phyloP scores from a whole-genome alignment of 495 filamentous ascomycete species.

The Copromyces sp. region DNA sequence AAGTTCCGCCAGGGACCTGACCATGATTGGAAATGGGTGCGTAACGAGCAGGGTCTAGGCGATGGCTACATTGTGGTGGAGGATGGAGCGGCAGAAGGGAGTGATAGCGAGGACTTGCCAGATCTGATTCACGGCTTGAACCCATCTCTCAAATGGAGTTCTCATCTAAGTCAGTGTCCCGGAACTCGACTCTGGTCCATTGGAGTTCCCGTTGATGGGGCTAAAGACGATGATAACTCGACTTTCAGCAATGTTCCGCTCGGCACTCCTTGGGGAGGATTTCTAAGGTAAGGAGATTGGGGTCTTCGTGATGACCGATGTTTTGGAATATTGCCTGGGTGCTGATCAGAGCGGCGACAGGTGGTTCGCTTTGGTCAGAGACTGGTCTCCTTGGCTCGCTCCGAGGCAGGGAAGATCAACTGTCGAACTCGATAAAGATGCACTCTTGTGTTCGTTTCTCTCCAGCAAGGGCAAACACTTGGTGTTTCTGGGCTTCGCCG shows the following conservation, averaged over 20 bases:
- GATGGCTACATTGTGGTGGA: conserved; percentile 57
- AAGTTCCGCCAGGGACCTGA: conserved; percentile 51
- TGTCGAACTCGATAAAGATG: conserved; percentile 64
- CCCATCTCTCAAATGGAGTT: conserved; percentile 44
- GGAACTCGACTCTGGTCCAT: conserved; percentile 63
- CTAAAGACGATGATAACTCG: conserved; percentile 42
- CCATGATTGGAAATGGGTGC: conserved; percentile 65
- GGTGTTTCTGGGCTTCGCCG: conserved; percentile 74
- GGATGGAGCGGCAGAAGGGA: conserved; percentile 9
- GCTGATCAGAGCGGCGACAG: conserved; percentile 20
- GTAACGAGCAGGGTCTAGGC: conserved; percentile 45
- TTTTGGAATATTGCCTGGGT: conserved; percentile 1
- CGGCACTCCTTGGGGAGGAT: conserved; percentile 49
- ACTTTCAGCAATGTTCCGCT: conserved; percentile 46
- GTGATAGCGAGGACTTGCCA: conserved; percentile 34
- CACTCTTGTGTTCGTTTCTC: conserved; percentile 71
- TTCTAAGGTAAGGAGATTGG: conserved; percentile 25
- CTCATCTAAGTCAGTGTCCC: conserved; percentile 55
- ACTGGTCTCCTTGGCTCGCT: conserved; percentile 76
- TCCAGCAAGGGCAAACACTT: conserved; percentile 58
- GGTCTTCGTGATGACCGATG: neutral
- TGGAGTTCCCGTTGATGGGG: conserved; percentile 42
- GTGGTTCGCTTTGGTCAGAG: conserved; percentile 73
- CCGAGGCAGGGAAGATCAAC: conserved; percentile 67
- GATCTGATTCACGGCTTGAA: conserved; percentile 54